Percentiles rank a stretch among this genome's conserved stretches.
These are phyloP conservation scores for Acaromyces ingoldii DNA, from an alignment of 1,284 basidiomycete species.

Conservation along the genomic window DNA sequence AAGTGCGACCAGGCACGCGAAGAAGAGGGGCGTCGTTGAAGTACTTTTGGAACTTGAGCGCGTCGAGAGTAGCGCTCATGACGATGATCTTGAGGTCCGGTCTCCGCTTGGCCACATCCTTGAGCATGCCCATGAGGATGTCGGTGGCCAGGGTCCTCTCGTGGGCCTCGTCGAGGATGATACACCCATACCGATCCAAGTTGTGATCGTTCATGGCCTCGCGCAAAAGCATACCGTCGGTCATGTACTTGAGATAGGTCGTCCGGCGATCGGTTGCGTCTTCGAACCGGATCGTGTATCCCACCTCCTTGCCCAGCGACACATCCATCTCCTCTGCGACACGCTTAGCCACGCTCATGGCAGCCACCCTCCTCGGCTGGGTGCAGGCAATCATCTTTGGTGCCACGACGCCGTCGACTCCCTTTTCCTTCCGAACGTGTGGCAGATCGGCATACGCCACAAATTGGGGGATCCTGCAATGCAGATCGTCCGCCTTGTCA, in stretches of 20 bases:
- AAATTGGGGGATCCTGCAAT: slow-evolving; percentile 77
- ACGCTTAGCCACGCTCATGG: slow-evolving; percentile 96
- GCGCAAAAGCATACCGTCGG: slow-evolving; percentile 89
- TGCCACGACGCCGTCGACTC: slow-evolving; percentile 54
- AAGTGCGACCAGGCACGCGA: slow-evolving; percentile 91
- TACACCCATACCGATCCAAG: slow-evolving; percentile 84
- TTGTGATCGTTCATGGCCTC: slow-evolving; percentile 96
- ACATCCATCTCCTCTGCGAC: slow-evolving; percentile 99
- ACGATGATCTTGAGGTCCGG: slow-evolving; percentile 92
- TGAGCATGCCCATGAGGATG: slow-evolving; percentile 88
- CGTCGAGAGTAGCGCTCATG: slow-evolving; percentile 97
- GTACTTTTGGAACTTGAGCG: slow-evolving; percentile 94
- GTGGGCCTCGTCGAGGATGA: slow-evolving; percentile 98
- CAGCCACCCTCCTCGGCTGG: slow-evolving; percentile 91
- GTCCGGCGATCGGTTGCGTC: slow-evolving; percentile 68
- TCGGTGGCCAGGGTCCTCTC: slow-evolving; percentile 97
- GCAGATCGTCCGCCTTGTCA: too few species aligned
- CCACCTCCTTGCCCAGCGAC: slow-evolving; percentile 84
- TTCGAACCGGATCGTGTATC: slow-evolving; percentile 98
- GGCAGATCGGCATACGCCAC: slow-evolving; percentile 89
- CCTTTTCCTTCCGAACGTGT: slow-evolving; percentile 55
- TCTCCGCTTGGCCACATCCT: slow-evolving; percentile 71
- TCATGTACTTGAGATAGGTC: slow-evolving; percentile 69
- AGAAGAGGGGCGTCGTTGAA: slow-evolving; percentile 87
- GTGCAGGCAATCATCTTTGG: slow-evolving; percentile 93